Evolutionary conservation across 768 basidiomycete genomes (phyloP).

Genomic region (Pleurotus pulmonarius): DNA sequence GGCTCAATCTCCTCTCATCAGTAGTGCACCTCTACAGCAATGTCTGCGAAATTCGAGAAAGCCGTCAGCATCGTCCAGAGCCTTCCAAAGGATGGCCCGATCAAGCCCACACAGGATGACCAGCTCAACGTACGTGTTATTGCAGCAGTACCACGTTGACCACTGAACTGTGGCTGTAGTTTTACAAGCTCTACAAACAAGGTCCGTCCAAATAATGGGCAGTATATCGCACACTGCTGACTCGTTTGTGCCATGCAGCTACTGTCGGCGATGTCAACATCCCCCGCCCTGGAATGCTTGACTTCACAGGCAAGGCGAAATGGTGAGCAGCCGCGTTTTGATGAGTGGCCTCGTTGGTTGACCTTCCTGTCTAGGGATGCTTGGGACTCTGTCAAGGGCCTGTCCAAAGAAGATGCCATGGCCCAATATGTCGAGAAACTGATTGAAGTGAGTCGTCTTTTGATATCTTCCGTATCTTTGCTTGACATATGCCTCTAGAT

Average conservation of each 20-base stretch:
- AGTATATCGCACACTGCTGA: neutral
- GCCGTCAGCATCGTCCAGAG: slow-evolving; percentile 61
- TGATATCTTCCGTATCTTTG: neutral
- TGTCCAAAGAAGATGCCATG: slow-evolving; percentile 67
- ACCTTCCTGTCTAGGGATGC: slow-evolving; percentile 62
- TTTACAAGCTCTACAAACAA: slow-evolving; percentile 95
- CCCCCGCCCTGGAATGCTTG: slow-evolving; percentile 66
- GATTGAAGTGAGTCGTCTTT: slow-evolving; percentile 44
- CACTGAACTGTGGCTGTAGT: slow-evolving; percentile 41
- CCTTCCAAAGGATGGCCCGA: slow-evolving; percentile 78
- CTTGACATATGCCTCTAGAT: slow-evolving; percentile 36
- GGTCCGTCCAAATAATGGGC: slow-evolving; percentile 37
- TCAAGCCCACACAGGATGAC: slow-evolving; percentile 69
- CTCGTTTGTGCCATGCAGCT: slow-evolving; percentile 34
- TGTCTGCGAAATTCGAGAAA: slow-evolving; percentile 62
- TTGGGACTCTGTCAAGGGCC: slow-evolving; percentile 67
- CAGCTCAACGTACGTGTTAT: slow-evolving; percentile 69
- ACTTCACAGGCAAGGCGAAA: slow-evolving; percentile 88
- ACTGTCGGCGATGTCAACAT: slow-evolving; percentile 72
- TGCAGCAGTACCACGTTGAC: too few species aligned
- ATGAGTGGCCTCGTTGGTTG: neutral
- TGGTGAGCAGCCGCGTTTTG: slow-evolving; percentile 48
- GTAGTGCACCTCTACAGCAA: slow-evolving; percentile 37
- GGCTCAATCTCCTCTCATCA: too few species aligned
- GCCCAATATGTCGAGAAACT: slow-evolving; percentile 74